Evolutionary conservation across 2,329 filamentous ascomycete genomes (phyloP).

Genomic region (Hypoxylon sp.): DNA sequence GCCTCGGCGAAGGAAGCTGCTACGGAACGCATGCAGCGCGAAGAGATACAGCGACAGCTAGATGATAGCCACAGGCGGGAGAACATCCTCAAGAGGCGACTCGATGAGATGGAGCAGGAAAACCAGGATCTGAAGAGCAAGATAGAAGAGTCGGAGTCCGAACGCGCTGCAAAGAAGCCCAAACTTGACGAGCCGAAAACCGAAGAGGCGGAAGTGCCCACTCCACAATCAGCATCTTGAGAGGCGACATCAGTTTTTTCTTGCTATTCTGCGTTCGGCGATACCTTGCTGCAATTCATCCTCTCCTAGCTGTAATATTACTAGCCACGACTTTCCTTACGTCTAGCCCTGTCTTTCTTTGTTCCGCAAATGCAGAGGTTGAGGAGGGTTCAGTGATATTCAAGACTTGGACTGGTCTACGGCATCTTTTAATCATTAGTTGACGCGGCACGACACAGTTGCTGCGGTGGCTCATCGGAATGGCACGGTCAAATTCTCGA

Average conservation of each 20-base stretch:
- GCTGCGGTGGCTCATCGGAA: slow-evolving; percentile 24
- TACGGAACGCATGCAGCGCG: slow-evolving; percentile 68
- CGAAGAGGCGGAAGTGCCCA: slow-evolving; percentile 44
- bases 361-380: slow-evolving; percentile 32
- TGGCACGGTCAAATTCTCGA: slow-evolving; percentile 27
- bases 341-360: slow-evolving; percentile 33
- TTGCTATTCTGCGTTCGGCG: slow-evolving; percentile 18
- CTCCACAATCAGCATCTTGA: slow-evolving; percentile 46
- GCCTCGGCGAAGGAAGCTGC: slow-evolving; percentile 68
- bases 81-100: slow-evolving; percentile 81
- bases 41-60: slow-evolving; percentile 66
- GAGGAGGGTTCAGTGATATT: slow-evolving; percentile 34
- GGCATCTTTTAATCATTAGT: slow-evolving; percentile 44
- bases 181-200: slow-evolving; percentile 44
- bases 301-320: slow-evolving; percentile 46
- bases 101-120: slow-evolving; percentile 82
- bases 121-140: slow-evolving; percentile 50
- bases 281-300: slow-evolving; percentile 31
- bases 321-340: slow-evolving; percentile 42
- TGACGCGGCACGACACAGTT: slow-evolving; percentile 34
- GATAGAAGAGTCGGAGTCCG: slow-evolving; percentile 45
- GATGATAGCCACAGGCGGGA: slow-evolving; percentile 84
- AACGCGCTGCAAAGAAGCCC: slow-evolving; percentile 46
- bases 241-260: background rate
- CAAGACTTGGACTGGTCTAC: slow-evolving; percentile 30